Conservation (phyloP, 331 rosid genomes). For the Phaseolus coccineus region DNA sequence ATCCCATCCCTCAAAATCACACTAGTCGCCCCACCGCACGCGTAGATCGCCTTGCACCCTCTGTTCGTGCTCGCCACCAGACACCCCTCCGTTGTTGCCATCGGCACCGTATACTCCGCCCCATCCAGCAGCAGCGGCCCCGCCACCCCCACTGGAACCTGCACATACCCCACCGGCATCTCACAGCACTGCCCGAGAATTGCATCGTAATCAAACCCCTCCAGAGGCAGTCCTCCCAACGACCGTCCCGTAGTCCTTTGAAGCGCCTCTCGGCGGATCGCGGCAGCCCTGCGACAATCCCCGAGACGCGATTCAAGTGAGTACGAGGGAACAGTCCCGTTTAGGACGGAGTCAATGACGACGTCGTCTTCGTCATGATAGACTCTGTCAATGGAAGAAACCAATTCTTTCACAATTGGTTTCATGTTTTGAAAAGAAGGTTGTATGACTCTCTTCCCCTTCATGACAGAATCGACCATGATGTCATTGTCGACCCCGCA, state of each 20-base stretch:
- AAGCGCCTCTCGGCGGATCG: slow-evolving; percentile 72
- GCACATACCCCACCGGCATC: slow-evolving; percentile 85
- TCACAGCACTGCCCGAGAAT: slow-evolving; percentile 92
- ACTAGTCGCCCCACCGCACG: slow-evolving; percentile 74
- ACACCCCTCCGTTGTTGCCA: slow-evolving; percentile 93
- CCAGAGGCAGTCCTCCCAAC: slow-evolving; percentile 69
- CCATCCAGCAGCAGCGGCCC: slow-evolving; percentile 86
- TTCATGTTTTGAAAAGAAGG: not conserved
- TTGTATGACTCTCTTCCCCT: not conserved
- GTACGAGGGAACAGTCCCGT: slow-evolving; percentile 62
- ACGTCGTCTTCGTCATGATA: slow-evolving; percentile 61
- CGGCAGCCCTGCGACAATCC: slow-evolving; percentile 68
- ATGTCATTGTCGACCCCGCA: not conserved
- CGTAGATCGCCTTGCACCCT: slow-evolving; percentile 79
- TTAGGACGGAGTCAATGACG: slow-evolving; percentile 47
- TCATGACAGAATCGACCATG: not conserved
- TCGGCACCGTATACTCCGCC: slow-evolving; percentile 75
- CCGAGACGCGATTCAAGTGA: slow-evolving; percentile 70
- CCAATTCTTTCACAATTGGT: not conserved
- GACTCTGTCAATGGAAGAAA: not conserved
- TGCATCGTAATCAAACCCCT: slow-evolving; percentile 76
- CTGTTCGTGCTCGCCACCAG: slow-evolving; percentile 84
- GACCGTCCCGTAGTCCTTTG: slow-evolving; percentile 68
- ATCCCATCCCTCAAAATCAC: slow-evolving; percentile 69
- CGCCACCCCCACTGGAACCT: slow-evolving; percentile 91